phyloP scores from a whole-genome alignment of 345 rosid species.

The Excoecaria agallocha region DNA sequence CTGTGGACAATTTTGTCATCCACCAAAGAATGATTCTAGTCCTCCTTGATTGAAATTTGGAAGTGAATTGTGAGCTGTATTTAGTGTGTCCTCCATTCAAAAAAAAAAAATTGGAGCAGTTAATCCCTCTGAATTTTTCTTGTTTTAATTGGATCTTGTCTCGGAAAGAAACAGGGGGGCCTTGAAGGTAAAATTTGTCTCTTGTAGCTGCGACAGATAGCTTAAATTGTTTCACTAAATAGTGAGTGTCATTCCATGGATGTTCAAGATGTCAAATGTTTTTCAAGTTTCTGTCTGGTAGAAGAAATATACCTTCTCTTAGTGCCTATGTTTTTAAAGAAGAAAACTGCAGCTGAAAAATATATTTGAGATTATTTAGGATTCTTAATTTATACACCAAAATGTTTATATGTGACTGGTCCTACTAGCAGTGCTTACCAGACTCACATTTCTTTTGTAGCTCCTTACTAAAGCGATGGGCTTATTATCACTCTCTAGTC shows the following conservation, averaged over 20 bases:
- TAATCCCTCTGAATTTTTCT: not conserved
- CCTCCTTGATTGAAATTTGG: not conserved
- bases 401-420: no score
- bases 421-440: not conserved
- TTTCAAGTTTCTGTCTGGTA: not conserved
- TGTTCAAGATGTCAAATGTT: not conserved
- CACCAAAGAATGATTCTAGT: not conserved
- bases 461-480: no score
- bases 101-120: not conserved
- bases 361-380: not conserved
- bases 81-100: not conserved
- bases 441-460: no score
- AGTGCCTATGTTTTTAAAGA: not conserved
- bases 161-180: not conserved
- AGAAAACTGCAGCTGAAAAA: not conserved
- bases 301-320: not conserved
- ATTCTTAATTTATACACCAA: not conserved
- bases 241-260: not conserved
- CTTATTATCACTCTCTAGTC: no score
- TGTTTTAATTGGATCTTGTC: not conserved
- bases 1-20: not conserved
- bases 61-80: not conserved
- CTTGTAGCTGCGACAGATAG: not conserved
- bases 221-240: not conserved
- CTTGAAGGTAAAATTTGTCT: not conserved